Evolutionary conservation across 176 grass and related monocot species (phyloP).

Genomic region (Eragrostis nindensis): DNA sequence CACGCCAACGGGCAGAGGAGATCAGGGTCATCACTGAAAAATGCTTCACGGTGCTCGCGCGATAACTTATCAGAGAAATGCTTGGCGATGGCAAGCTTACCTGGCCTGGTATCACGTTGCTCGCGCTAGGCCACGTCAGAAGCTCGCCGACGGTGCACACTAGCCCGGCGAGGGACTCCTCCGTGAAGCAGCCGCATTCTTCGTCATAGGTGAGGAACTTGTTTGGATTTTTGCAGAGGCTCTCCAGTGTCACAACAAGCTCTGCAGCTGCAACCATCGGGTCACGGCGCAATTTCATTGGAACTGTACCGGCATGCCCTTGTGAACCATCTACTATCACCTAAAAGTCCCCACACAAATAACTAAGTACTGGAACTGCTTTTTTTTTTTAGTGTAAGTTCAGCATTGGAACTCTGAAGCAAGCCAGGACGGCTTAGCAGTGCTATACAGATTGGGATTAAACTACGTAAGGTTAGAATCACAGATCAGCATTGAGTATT

Average conservation of each 20-base stretch:
- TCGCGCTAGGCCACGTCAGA: conserved; percentile 86
- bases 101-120: conserved; percentile 97
- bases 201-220: conserved; percentile 61
- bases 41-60: no score
- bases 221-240: conserved; percentile 78
- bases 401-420: background rate
- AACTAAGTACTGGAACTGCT: background rate
- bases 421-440: background rate
- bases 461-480: background rate
- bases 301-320: conserved; percentile 94
- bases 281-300: conserved; percentile 95
- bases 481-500: background rate
- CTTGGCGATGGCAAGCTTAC: conserved; percentile 35
- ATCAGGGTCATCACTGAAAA: no score
- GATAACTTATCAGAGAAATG: no score
- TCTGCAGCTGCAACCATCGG: conserved; percentile 94
- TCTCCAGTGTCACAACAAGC: conserved; percentile 82
- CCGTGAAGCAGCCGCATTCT: conserved; percentile 59
- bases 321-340: conserved; percentile 84
- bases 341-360: conserved; percentile 27
- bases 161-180: conserved; percentile 75
- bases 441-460: background rate
- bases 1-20: background rate
- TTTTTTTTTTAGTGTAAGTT: background rate
- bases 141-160: conserved; percentile 96